Conservation (phyloP, 1,284 basidiomycete genomes). For the Bondarzewia mesenterica region DNA sequence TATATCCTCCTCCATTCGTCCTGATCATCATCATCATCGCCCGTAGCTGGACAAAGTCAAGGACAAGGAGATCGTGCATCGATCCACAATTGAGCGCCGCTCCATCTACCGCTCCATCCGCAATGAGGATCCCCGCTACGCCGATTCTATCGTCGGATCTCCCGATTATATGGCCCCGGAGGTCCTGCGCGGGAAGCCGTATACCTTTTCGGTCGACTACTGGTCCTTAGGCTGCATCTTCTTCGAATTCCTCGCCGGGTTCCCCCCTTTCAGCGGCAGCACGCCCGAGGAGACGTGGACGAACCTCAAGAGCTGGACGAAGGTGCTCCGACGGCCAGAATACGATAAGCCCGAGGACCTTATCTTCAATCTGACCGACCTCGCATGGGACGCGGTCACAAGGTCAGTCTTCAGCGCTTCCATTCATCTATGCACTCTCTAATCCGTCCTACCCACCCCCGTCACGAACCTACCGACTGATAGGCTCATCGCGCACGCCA, state of each 20-base stretch:
- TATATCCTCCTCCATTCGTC: neutral
- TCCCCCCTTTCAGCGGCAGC: constrained; percentile 95
- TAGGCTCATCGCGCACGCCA: constrained; percentile 70
- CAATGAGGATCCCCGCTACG: constrained; percentile 87
- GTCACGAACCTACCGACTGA: constrained; percentile 3
- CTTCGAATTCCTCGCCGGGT: constrained; percentile 96
- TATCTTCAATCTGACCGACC: constrained; percentile 93
- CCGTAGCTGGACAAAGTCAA: constrained; percentile 90
- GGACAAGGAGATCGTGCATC: constrained; percentile 84
- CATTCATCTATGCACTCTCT: neutral
- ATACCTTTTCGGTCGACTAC: constrained; percentile 94
- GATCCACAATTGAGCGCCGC: constrained; percentile 91
- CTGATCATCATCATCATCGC: constrained; percentile 1
- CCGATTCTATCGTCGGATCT: constrained; percentile 96
- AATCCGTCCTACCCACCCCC: no score
- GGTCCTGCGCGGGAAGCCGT: constrained; percentile 90
- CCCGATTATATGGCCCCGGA: constrained; percentile 97
- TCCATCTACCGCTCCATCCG: constrained; percentile 93
- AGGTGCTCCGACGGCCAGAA: constrained; percentile 84
- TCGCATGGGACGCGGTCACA: constrained; percentile 95
- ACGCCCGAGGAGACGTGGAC: constrained; percentile 99
- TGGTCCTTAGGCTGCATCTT: constrained; percentile 99
- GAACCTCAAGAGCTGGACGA: constrained; percentile 97
- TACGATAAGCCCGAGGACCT: constrained; percentile 96
- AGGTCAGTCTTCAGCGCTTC: constrained; percentile 36